Evolutionary conservation across 1,284 basidiomycete genomes (phyloP).

Genomic region (Violaceomyces palustris): DNA sequence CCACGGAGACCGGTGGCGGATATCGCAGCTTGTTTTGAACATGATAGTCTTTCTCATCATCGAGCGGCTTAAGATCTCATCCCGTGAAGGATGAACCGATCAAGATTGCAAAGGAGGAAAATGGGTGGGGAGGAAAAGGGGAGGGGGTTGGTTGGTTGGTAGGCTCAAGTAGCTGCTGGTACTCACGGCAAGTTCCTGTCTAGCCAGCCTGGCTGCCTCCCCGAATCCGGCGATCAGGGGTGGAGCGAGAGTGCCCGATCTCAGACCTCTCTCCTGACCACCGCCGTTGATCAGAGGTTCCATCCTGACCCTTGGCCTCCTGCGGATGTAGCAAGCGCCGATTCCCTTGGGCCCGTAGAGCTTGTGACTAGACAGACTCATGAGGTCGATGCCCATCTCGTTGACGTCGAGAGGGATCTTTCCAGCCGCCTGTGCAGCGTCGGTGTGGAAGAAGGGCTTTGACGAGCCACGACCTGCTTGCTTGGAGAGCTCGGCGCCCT

Average conservation of each 20-base stretch:
- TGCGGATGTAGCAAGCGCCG: slow-evolving; percentile 87
- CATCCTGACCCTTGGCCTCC: slow-evolving; percentile 84
- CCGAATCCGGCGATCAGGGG: slow-evolving; percentile 86
- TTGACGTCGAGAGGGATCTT: slow-evolving; percentile 68
- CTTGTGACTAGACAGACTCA: slow-evolving; percentile 97
- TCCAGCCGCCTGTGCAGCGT: slow-evolving; percentile 92
- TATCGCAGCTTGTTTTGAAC: too few relatives aligned
- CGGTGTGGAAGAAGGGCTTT: slow-evolving; percentile 85
- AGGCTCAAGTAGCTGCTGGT: too few relatives aligned
- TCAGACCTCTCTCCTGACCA: slow-evolving; percentile 91
- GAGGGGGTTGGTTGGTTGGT: too few relatives aligned
- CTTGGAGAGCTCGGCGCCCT: slow-evolving; percentile 65
- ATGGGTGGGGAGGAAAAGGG: too few relatives aligned
- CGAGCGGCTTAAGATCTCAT: too few relatives aligned
- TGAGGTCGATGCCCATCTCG: slow-evolving; percentile 87
- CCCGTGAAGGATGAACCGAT: too few relatives aligned
- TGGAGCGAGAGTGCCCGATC: slow-evolving; percentile 90
- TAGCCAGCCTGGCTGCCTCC: slow-evolving; percentile 87
- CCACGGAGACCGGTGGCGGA: too few relatives aligned
- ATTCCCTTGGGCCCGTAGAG: slow-evolving; percentile 97
- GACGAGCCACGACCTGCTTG: slow-evolving; percentile 55
- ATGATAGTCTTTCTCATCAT: too few relatives aligned
- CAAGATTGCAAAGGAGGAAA: too few relatives aligned
- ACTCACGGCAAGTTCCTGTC: slow-evolving; percentile 86
- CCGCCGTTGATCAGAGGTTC: slow-evolving; percentile 95